Evolutionary conservation across 2,329 filamentous ascomycete genomes (phyloP), one percentile per base, ranked within the genome.

Genomic region (Penicillium sp.): DNA sequence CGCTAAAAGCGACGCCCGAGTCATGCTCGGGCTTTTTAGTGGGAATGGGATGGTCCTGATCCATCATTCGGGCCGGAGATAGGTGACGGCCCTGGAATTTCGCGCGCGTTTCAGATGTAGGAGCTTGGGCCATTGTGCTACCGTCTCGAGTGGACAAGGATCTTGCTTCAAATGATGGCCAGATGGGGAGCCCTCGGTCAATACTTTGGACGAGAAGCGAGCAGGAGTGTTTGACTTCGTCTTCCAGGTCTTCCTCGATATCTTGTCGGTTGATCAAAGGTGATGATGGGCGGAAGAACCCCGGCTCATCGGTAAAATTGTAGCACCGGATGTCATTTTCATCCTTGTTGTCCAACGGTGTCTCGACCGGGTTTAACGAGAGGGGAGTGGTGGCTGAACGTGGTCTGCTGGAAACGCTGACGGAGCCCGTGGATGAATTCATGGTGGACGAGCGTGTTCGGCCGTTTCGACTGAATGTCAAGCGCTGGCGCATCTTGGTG

Each of bases 221-320:
- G 51, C 75, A 77, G 14, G 73, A 60, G 44, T 70, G 62, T 54
- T 69, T 67, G 29, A 77, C 53, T 40, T 75, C 64, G 2, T 58
- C 65, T 49, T 75, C 73, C 4, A 75, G 45, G 19, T 71, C 65
- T 6, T 65, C 63, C 2, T 65, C 58, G 13, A 77, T 63, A 2
- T 65, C 49, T 54, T 69, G 73, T 21, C 74, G 69, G 11, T 68
- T 60, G 18, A 75, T 68, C 19, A 74, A 52, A 3, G 71, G 67
- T 2, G 72, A 71, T 3, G 56, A 51, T 4, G 71, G 68, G 23
- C 65, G 61, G 46, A 66, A 70, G 48, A 67, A 63, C 21, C 64
- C 65, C 1, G 69, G 62, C 6, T 72, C 71, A 42, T 75, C 73
- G 13, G 65, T 64, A 50, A 75, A 71, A 37, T 72, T 67, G 55